Base-by-base conservation (phyloP, 1,284 basidiomycete species). In the Cryptococcus sp. region DNA sequence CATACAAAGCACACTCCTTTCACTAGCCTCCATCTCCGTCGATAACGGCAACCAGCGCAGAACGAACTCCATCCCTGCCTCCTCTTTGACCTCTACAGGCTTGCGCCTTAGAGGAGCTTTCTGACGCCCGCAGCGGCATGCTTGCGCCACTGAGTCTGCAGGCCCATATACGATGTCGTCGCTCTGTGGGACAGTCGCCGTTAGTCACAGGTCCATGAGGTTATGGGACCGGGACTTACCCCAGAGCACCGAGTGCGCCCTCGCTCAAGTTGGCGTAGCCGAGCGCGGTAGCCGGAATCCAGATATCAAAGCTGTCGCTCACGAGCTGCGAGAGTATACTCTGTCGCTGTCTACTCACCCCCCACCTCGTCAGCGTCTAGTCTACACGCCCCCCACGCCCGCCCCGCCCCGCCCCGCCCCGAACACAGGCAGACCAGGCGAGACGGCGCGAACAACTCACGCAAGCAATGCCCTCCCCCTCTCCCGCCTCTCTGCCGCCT, bases 211-310 rank as follows among this genome's bases (percentile, higher is more conserved):
- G 24, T 33, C 11, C 47, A 13, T 2, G 8, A 35, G 11, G 38
- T n/a, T 33, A 45, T 35, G 9, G 18, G 18, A 48, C 11, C 33
- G 35, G 21, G 18, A 44, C 84, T 66, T 68, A 93, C 88, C 92
- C 93, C 65, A 89, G 83, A 56, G 88, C 79, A 57, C 93, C 93
- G 37, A 94, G 78, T 18, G 85, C 71, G 45, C 95, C 95, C 60
- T 98, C 95, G 73, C 89, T 93, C 64, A 96, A 71, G 66, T 84
- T 83, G 63, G 88, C 82, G 59, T 90, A 80, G 46, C 87, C 91
- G 46, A 93, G 82, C 60, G 84, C 87, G 45, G 88, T 87, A 12
- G 92, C 89, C 12, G 95, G 96, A 70, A 94, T 85, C 85, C 89
- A 91, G 63, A 93, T 59, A 62, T 79, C 77, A 56, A 71, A 69